These are phyloP conservation scores for Ceratobasidium sp. DNA, from an alignment of 1,284 basidiomycete species.

Conservation along the genomic window DNA sequence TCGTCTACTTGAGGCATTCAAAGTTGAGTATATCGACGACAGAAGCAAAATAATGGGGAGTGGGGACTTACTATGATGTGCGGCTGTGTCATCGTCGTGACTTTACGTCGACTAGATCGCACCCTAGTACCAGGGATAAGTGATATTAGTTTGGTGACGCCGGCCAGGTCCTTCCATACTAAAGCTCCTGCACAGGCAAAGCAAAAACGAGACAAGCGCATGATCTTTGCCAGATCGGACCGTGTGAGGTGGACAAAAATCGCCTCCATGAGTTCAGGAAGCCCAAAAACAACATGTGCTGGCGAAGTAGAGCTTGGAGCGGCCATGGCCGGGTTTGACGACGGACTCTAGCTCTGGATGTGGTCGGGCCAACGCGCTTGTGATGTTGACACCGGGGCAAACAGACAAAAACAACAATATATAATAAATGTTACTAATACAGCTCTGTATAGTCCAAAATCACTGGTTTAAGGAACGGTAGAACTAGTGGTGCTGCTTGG, in stretches of 20 bases:
- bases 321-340: not conserved
- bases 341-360: not conserved
- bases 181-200: conserved; percentile 20
- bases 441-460: not conserved
- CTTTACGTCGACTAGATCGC: not conserved
- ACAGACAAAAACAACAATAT: not conserved
- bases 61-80: not conserved
- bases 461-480: not conserved
- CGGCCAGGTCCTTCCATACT: conserved; percentile 12
- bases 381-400: too few relatives aligned
- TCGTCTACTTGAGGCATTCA: not conserved
- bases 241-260: conserved; percentile 4
- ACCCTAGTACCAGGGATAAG: conserved; percentile 10
- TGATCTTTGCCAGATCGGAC: conserved; percentile 25
- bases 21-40: not conserved
- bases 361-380: not conserved
- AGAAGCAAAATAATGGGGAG: not conserved
- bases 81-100: not conserved
- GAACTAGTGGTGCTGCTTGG: too few relatives aligned
- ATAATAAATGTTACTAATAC: not conserved
- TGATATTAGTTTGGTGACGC: conserved; percentile 16
- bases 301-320: not conserved
- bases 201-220: conserved; percentile 25
- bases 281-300: not conserved
- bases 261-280: conserved; percentile 14